Conservation (phyloP, 176 grass and related monocot genomes). For the Echinochloa phyllopogon region DNA sequence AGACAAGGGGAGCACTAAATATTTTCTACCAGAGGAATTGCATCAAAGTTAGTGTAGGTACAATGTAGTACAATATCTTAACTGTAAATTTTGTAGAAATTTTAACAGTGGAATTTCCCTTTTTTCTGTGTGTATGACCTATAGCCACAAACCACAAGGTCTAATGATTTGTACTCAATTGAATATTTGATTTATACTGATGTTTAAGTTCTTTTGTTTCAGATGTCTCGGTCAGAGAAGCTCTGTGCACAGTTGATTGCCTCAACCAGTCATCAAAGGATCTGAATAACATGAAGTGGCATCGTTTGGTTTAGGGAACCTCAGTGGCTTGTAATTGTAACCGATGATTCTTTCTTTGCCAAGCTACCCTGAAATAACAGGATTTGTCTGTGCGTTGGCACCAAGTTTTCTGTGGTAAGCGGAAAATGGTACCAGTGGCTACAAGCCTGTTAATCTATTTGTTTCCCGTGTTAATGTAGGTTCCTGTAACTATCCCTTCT, state of each 20-base stretch:
- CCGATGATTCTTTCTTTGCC: constrained; percentile 23
- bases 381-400: neutral
- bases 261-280: constrained; percentile 33
- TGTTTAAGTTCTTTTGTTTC: constrained; percentile 27
- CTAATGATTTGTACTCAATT: neutral
- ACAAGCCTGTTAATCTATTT: neutral
- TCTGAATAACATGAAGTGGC: constrained; percentile 32
- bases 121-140: neutral
- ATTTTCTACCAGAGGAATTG: neutral
- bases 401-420: constrained; percentile 2
- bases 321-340: constrained; percentile 20
- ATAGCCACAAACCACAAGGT: neutral
- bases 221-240: constrained; percentile 29
- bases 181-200: neutral
- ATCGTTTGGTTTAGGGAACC: constrained; percentile 6
- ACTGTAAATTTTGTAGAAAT: neutral
- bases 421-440: neutral
- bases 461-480: constrained; percentile 9
- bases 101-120: neutral
- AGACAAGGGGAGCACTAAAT: neutral
- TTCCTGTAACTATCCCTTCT: neutral
- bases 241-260: constrained; percentile 21
- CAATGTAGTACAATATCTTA: neutral
- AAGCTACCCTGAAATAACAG: constrained; percentile 2
- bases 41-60: constrained; percentile 10